Percentiles rank a stretch among this genome's conserved stretches.
These are phyloP conservation scores for Dissophora globulifera DNA, from an alignment of 192 early-diverging fungal species.

Conservation along the genomic window DNA sequence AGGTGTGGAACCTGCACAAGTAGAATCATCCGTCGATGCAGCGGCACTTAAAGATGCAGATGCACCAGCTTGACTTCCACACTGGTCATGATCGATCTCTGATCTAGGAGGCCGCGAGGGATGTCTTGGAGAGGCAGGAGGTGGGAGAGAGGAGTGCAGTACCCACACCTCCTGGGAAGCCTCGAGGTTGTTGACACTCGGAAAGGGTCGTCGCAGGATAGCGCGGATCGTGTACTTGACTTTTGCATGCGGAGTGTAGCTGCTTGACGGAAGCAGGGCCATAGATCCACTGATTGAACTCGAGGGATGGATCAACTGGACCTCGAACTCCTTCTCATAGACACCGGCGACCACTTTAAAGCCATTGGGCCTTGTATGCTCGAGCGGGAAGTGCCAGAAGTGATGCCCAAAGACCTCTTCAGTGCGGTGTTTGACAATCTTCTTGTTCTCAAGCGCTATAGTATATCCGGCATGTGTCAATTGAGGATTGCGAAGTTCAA, in stretches of 20 bases:
- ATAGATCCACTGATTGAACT: neutral
- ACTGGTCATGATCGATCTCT: neutral
- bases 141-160: constrained; percentile 23
- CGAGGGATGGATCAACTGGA: constrained; percentile 27
- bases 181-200: constrained; percentile 29
- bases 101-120: constrained; percentile 1
- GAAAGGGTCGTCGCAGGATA: constrained; percentile 42
- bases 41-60: too few relatives aligned
- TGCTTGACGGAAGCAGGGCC: constrained; percentile 35
- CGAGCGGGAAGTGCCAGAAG: constrained; percentile 41
- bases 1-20: neutral
- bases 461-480: neutral
- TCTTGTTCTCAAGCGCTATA: constrained; percentile 50
- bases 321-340: constrained; percentile 41
- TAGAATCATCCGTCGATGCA: neutral
- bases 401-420: constrained; percentile 41
- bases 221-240: constrained; percentile 42
- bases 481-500: neutral
- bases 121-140: neutral
- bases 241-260: constrained; percentile 22
- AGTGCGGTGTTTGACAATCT: constrained; percentile 31
- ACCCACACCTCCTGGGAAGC: constrained; percentile 48
- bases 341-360: constrained; percentile 26
- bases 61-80: neutral
- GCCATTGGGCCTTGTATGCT: constrained; percentile 29